phyloP scores from a whole-genome alignment of 352 stramenopile species.

The Phytopythium helicoides region DNA sequence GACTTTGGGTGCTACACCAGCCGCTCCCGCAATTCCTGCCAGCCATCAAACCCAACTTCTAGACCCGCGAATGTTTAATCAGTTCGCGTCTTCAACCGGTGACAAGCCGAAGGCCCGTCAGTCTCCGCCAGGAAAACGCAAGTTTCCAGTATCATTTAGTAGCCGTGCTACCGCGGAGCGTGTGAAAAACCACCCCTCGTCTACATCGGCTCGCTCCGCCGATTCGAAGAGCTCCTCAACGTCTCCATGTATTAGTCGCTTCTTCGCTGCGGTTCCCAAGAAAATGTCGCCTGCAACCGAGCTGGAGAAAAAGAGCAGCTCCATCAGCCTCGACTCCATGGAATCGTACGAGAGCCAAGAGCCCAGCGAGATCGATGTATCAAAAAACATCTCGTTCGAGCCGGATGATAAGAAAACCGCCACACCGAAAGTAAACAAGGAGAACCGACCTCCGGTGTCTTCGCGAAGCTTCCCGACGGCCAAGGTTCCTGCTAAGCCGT shows the following conservation, averaged over 20 bases:
- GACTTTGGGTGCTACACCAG: not conserved
- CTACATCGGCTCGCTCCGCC: not conserved
- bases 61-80: conserved; percentile 3
- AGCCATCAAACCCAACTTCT: not conserved
- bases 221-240: conserved; percentile 1
- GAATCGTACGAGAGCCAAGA: conserved; percentile 60
- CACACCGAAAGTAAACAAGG: conserved; percentile 18
- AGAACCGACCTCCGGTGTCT: conserved; percentile 36
- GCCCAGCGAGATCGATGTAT: conserved; percentile 34
- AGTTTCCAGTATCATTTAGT: conserved; percentile 24
- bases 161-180: conserved; percentile 10
- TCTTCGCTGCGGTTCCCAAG: conserved; percentile 30
- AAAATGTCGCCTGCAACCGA: conserved; percentile 27
- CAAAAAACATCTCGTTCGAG: conserved; percentile 51
- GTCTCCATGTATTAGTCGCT: conserved; percentile 33
- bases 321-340: not conserved
- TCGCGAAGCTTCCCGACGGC: not conserved
- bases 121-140: conserved; percentile 17
- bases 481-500: not conserved
- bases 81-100: conserved; percentile 5
- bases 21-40: not conserved
- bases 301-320: conserved; percentile 23
- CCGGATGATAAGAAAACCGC: conserved; percentile 31
- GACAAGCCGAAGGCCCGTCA: not conserved
- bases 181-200: no score